These are phyloP conservation scores for Nigrograna mackinnonii DNA, from an alignment of 2,329 filamentous ascomycete species.

Conservation along the genomic window DNA sequence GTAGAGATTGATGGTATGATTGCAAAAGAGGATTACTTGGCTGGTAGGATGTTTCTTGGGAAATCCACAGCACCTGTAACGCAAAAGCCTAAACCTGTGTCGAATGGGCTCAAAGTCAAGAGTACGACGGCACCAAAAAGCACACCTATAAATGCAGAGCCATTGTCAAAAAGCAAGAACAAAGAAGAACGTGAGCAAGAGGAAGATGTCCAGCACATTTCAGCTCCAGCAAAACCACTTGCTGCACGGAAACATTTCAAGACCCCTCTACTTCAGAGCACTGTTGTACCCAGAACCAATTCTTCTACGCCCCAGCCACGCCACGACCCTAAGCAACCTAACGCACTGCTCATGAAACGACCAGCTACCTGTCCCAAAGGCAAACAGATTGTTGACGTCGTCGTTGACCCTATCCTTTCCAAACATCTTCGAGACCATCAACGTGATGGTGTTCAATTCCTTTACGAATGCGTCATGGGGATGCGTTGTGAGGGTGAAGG, in stretches of 20 bases:
- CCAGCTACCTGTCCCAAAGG: conserved; percentile 60
- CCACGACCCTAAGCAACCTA: conserved; percentile 63
- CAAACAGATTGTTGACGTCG: conserved; percentile 71
- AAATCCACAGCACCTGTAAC: conserved; percentile 19
- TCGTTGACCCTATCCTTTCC: conserved; percentile 68
- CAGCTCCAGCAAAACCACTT: conserved; percentile 39
- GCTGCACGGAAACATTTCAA: conserved; percentile 59
- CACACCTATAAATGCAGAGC: background rate
- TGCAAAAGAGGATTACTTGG: conserved; percentile 61
- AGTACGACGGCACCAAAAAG: background rate
- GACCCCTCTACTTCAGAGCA: conserved; percentile 61
- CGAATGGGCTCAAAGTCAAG: background rate
- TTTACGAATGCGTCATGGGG: conserved; percentile 79
- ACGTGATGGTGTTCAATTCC: conserved; percentile 68
- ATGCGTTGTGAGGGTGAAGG: conserved; percentile 69
- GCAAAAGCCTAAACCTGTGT: conserved; percentile 2
- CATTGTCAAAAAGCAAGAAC: background rate
- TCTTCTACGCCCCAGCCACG: conserved; percentile 60
- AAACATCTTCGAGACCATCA: conserved; percentile 70
- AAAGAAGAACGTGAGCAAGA: background rate
- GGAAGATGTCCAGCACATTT: conserved; percentile 2
- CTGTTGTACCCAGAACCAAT: conserved; percentile 52
- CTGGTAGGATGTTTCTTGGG: conserved; percentile 50
- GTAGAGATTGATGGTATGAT: conserved; percentile 68
- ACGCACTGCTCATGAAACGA: conserved; percentile 69